phyloP scores from a whole-genome alignment of 192 early-diverging fungal species.

The Rhizoclosmatium sp. region DNA sequence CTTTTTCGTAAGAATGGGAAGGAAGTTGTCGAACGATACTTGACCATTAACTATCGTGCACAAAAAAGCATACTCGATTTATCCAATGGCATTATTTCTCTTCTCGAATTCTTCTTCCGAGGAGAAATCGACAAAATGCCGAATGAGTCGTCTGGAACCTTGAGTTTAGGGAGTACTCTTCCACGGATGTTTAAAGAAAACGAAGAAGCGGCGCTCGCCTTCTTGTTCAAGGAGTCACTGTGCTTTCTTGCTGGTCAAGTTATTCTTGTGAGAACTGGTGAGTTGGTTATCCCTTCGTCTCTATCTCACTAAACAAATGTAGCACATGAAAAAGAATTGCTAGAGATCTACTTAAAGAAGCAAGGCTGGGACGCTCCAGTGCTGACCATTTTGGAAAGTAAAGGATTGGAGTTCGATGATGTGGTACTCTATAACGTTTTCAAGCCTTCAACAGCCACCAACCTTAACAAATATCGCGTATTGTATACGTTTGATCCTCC shows the following conservation, averaged over 20 bases:
- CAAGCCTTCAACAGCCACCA: neutral
- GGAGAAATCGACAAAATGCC: neutral
- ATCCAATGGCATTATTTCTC: neutral
- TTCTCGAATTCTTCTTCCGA: neutral
- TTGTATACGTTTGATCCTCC: neutral
- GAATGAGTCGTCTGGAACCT: neutral
- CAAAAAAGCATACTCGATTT: neutral
- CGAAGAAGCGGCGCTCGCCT: neutral
- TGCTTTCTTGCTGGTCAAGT: neutral
- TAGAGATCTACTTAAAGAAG: too few relatives aligned
- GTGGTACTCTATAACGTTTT: neutral
- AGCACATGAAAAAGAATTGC: too few relatives aligned
- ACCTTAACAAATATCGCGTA: neutral
- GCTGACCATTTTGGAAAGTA: neutral
- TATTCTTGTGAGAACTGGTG: neutral
- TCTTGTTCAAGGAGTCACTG: neutral
- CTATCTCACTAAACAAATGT: too few relatives aligned
- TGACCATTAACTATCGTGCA: neutral
- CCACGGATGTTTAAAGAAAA: neutral
- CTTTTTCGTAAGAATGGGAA: neutral
- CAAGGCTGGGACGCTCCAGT: neutral
- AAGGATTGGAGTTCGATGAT: constrained; percentile 10
- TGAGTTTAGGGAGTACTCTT: neutral
- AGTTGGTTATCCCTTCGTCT: too few relatives aligned
- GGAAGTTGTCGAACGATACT: neutral